Percentiles rank a stretch among this genome's conserved stretches.
Evolutionary conservation across 2,329 filamentous ascomycete genomes (phyloP).

Genomic region (Hirsutella thompsonii): DNA sequence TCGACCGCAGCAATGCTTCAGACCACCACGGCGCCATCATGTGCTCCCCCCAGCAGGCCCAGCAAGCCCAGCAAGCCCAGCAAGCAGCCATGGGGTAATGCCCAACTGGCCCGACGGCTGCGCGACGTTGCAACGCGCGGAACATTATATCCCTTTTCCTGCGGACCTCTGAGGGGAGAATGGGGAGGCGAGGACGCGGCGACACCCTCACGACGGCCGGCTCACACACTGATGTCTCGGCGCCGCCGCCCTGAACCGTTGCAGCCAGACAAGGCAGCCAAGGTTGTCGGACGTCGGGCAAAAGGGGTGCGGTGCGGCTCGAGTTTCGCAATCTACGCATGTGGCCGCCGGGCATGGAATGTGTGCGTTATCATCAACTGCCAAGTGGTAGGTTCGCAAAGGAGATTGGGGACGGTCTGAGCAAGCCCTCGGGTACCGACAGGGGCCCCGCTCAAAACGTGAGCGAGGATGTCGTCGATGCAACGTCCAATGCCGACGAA

Average conservation of each 20-base stretch:
- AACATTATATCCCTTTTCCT: not conserved
- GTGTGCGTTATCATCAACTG: not conserved
- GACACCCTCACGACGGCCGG: conserved; percentile 2
- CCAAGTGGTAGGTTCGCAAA: not conserved
- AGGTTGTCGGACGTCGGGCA: no score
- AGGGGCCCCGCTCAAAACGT: not conserved
- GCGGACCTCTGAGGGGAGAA: not conserved
- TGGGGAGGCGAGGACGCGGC: not conserved
- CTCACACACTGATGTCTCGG: conserved; percentile 1
- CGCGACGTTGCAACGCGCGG: not conserved
- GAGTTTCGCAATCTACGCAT: not conserved
- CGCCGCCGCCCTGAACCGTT: not conserved
- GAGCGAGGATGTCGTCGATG: not conserved
- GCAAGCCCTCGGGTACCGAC: not conserved
- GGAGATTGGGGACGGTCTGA: not conserved
- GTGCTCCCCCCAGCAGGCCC: conserved; percentile 4
- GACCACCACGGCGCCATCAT: conserved; percentile 6
- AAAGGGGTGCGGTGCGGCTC: no score
- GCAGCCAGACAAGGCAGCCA: not conserved
- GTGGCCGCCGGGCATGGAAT: not conserved
- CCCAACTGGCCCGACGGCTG: not conserved
- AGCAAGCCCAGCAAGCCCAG: no score
- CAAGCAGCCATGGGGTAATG: not conserved
- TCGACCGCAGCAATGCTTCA: conserved; percentile 4
- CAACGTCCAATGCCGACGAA: conserved; percentile 18